Evolutionary conservation across 768 basidiomycete genomes (phyloP), one percentile per base, ranked within the genome.

Genomic region (Clitopilus passeckerianus): DNA sequence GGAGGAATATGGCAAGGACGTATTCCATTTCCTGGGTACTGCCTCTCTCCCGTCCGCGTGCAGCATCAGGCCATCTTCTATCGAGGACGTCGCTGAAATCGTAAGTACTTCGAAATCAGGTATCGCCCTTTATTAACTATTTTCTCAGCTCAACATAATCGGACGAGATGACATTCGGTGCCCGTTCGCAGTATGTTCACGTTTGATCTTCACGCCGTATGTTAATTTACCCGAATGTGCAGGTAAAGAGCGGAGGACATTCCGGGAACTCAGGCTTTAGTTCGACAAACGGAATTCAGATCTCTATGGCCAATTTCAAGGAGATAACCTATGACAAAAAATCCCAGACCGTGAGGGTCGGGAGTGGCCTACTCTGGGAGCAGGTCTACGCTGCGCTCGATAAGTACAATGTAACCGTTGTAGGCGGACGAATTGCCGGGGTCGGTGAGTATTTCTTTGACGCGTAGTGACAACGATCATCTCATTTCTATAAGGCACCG

Each of bases 401-500:
- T 14, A 41, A 14, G 10, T 12, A 41, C n/a, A n/a, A n/a, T 14
- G 37, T 41, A 12, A 41, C 37, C n/a, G 37, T 41, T n/a, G 37
- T n/a, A 15, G 37, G 37, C 5, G 37, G 37, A 15, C 37, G 37
- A 41, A 41, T n/a, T 12, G 12, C 14, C 14, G 37, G 37, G n/a
- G 37, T 41, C 10, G 37, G 37, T 41, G 37, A 41, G 37, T 41
- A 9, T n/a, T n/a, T n/a, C n/a, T n/a, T n/a, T n/a, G n/a, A n/a
- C 12, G n/a, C 37, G 2, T 15, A 5, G 27, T 30, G 27, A 41
- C 37, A 14, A 41, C 5, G 37, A 14, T 41, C n/a, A 5, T n/a
- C 3, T 41, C 14, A 2, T 5, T 14, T 41, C 5, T 12, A 41
- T 5, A 15, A 41, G 37, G 37, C 3, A 41, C 63, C 18, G 74